Conservation (phyloP, 1,284 basidiomycete genomes). For the Fomitopsis palustris region DNA sequence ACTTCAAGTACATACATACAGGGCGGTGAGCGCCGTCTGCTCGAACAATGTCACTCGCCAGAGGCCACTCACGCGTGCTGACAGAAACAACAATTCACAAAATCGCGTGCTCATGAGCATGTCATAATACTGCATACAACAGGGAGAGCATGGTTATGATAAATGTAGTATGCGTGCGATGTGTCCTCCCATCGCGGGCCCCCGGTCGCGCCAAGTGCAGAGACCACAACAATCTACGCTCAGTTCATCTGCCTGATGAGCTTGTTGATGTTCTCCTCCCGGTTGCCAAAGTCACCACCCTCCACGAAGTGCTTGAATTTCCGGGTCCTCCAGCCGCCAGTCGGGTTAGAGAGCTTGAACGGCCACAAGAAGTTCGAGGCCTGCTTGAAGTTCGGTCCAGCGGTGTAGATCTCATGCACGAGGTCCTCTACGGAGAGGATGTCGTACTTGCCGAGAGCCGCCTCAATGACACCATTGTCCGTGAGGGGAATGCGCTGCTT, state of each 20-base stretch:
- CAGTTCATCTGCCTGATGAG: constrained; percentile 98
- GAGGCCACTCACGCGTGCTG: not conserved
- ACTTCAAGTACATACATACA: too few species aligned
- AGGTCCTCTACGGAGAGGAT: constrained; percentile 98
- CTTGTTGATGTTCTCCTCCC: constrained; percentile 95
- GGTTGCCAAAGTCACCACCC: constrained; percentile 96
- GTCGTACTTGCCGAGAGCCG: constrained; percentile 89
- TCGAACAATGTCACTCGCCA: not conserved
- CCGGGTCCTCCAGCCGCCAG: constrained; percentile 93
- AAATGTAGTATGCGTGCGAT: not conserved
- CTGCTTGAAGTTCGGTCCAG: constrained; percentile 99
- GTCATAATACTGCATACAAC: constrained; percentile 9
- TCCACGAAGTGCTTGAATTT: constrained; percentile 96
- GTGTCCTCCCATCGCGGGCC: not conserved
- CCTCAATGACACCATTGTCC: constrained; percentile 94
- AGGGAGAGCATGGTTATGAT: constrained; percentile 3
- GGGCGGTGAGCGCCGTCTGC: too few species aligned
- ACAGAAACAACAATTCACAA: too few species aligned
- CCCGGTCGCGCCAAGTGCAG: not conserved
- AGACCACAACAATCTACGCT: constrained; percentile 16
- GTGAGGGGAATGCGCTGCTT: constrained; percentile 96
- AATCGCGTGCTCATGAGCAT: not conserved
- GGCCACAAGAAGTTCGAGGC: constrained; percentile 97
- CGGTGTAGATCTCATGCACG: constrained; percentile 95
- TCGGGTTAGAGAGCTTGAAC: constrained; percentile 99